Conservation (phyloP, 1,284 basidiomycete genomes). For the Puccinia hordei region DNA sequence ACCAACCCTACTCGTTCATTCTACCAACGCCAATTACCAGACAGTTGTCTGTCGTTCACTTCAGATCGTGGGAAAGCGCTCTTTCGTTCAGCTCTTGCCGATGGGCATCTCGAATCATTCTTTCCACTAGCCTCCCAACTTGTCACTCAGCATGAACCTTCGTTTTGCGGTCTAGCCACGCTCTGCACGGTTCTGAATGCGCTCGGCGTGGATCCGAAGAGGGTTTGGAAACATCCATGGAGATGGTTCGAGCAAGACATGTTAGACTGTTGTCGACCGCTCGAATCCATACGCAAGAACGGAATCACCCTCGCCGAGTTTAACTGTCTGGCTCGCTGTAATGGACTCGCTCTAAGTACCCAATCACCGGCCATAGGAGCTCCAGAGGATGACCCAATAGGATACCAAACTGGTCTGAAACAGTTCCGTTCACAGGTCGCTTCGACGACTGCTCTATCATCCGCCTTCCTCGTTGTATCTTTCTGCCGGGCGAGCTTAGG, state of each 20-base stretch:
- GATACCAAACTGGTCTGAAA: constrained; percentile 6
- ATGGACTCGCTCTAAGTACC: constrained; percentile 51
- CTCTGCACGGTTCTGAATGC: constrained; percentile 56
- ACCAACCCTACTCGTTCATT: constrained; percentile 46
- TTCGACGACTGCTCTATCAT: constrained; percentile 19
- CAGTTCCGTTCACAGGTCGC: constrained; percentile 54
- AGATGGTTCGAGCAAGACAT: constrained; percentile 55
- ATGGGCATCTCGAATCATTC: constrained; percentile 55
- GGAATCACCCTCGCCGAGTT: constrained; percentile 56
- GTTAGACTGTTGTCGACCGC: constrained; percentile 56
- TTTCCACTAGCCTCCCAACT: constrained; percentile 54
- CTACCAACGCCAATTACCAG: constrained; percentile 56
- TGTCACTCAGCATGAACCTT: constrained; percentile 55
- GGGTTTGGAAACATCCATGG: constrained; percentile 55
- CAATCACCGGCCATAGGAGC: neutral
- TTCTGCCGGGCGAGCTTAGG: constrained; percentile 54
- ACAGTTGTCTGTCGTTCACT: constrained; percentile 53
- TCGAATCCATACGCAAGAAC: constrained; percentile 52
- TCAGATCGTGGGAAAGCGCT: constrained; percentile 52
- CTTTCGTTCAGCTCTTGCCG: constrained; percentile 53
- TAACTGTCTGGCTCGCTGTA: constrained; percentile 56
- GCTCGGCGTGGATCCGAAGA: constrained; percentile 55
- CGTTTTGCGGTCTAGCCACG: constrained; percentile 54
- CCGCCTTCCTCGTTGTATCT: constrained; percentile 53
- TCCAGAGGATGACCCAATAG: constrained; percentile 23